Conservation (phyloP, 2,329 filamentous ascomycete species). For the Xylariaceae sp. region DNA sequence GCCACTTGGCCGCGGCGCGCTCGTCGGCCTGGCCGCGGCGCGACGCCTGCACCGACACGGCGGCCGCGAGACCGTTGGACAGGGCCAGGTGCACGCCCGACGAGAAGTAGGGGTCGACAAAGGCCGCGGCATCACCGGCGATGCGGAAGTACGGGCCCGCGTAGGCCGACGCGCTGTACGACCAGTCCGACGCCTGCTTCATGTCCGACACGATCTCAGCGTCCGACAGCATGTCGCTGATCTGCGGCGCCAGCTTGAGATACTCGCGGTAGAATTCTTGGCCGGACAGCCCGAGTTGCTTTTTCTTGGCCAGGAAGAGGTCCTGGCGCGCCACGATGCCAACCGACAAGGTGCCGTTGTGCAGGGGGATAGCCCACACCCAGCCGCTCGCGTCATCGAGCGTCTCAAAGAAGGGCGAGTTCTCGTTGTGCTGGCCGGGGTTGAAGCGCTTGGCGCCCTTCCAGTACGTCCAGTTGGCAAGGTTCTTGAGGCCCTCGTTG, state of each 20-base stretch:
- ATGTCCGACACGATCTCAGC: conserved; percentile 28
- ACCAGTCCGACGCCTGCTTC: conserved; percentile 38
- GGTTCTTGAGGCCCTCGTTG: conserved; percentile 41
- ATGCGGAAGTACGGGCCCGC: conserved; percentile 31
- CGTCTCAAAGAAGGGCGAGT: conserved; percentile 36
- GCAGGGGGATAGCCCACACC: conserved; percentile 43
- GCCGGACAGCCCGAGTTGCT: conserved; percentile 10
- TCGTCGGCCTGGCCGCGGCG: conserved; percentile 32
- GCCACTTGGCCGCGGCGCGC: conserved; percentile 30
- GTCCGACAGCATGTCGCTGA: conserved; percentile 22
- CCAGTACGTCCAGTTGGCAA: conserved; percentile 44
- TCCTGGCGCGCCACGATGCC: conserved; percentile 36
- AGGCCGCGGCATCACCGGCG: conserved; percentile 39
- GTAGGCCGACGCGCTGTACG: conserved; percentile 37
- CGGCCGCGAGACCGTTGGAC: conserved; percentile 34
- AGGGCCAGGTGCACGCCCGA: conserved; percentile 41
- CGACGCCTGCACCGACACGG: conserved; percentile 33
- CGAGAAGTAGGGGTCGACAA: conserved; percentile 42
- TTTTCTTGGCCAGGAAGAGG: conserved; percentile 27
- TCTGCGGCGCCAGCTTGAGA: conserved; percentile 26
- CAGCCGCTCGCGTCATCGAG: conserved; percentile 40
- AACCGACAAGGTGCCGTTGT: conserved; percentile 36
- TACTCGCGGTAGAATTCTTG: conserved; percentile 27
- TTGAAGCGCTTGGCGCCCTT: conserved; percentile 26
- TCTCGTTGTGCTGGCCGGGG: conserved; percentile 23